Evolutionary conservation across 163 green algal genomes (phyloP).

Genomic region (Scenedesmus sp.): DNA sequence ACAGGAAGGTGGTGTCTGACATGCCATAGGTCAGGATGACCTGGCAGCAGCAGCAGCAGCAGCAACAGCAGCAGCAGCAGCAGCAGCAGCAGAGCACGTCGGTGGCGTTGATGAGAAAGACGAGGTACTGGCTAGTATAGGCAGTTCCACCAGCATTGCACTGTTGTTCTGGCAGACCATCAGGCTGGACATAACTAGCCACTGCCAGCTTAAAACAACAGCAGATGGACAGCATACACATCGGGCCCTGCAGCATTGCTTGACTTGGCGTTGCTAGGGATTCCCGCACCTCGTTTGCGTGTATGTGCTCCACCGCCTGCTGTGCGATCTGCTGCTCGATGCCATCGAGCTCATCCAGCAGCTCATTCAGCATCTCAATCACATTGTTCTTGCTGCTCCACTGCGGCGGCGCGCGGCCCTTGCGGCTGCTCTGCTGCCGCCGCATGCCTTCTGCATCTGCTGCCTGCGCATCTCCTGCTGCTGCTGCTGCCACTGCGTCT

Average conservation of each 20-base stretch:
- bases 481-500: slow-evolving; percentile 47
- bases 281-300: slow-evolving; percentile 87
- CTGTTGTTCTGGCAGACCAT: too few relatives aligned
- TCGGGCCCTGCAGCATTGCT: neutral
- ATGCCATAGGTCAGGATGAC: slow-evolving; percentile 93
- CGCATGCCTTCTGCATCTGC: slow-evolving; percentile 13
- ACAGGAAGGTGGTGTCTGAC: slow-evolving; percentile 87
- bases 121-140: too few relatives aligned
- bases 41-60: slow-evolving; percentile 44
- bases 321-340: slow-evolving; percentile 85
- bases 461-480: slow-evolving; percentile 27
- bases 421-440: neutral
- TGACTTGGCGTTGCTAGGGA: neutral
- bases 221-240: neutral
- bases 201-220: neutral
- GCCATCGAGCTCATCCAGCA: slow-evolving; percentile 95
- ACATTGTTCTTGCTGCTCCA: slow-evolving; percentile 86
- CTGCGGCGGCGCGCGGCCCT: slow-evolving; percentile 36
- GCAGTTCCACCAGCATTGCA: too few relatives aligned
- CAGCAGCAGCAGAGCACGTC: neutral
- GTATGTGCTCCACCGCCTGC: slow-evolving; percentile 95
- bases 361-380: slow-evolving; percentile 96
- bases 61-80: neutral
- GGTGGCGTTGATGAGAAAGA: neutral
- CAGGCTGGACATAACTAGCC: neutral